Conservation (phyloP, 768 basidiomycete species). For the Heimioporus sp. region DNA sequence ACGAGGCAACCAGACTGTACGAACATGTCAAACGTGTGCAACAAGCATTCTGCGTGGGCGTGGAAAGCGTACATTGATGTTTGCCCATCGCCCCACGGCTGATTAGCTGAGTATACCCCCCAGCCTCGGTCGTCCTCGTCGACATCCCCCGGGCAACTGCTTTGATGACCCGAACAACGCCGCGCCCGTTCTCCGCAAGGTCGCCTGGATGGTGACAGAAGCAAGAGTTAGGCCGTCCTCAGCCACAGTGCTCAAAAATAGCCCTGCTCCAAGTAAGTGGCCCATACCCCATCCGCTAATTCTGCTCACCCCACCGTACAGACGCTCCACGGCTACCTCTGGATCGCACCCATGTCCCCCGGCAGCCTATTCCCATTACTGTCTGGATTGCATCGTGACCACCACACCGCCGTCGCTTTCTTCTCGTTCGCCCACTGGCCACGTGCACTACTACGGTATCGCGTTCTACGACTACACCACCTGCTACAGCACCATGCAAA, state of each 20-base stretch:
- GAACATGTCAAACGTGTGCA: too few relatives aligned
- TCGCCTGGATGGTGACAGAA: conserved; percentile 61
- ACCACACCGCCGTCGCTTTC: conserved; percentile 48
- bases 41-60: too few relatives aligned
- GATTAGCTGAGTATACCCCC: not conserved
- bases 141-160: conserved; percentile 48
- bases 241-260: conserved; percentile 60
- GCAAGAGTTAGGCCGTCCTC: conserved; percentile 76
- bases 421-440: conserved; percentile 70
- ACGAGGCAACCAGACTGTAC: too few relatives aligned
- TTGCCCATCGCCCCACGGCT: not conserved
- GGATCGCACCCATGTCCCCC: conserved; percentile 63
- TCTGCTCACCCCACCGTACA: not conserved
- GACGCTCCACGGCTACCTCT: too few relatives aligned
- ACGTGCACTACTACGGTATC: conserved; percentile 51
- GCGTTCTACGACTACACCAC: conserved; percentile 93
- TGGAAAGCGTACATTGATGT: too few relatives aligned
- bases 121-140: conserved; percentile 20
- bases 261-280: conserved; percentile 66
- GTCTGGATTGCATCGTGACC: conserved; percentile 40
- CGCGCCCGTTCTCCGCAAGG: conserved; percentile 47
- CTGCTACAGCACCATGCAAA: conserved; percentile 84
- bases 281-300: not conserved
- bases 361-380: conserved; percentile 79
- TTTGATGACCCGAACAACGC: conserved; percentile 54